phyloP scores from a whole-genome alignment of 345 rosid species.

The Eutrema yunnanense region DNA sequence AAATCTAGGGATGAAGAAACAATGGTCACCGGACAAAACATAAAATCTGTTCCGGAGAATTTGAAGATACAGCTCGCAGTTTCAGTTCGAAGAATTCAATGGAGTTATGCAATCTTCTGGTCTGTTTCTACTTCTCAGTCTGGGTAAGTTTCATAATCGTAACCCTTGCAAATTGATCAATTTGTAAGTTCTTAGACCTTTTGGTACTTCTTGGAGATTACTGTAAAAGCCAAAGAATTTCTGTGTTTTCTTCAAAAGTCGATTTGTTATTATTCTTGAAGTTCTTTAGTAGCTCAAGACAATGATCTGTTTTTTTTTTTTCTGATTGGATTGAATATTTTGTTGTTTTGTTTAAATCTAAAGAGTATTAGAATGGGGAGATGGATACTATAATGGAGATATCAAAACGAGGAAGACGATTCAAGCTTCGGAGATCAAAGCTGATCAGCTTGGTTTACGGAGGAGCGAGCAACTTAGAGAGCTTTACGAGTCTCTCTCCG shows the following conservation, averaged over 20 bases:
- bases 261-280: background rate
- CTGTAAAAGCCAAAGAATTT: too few species aligned
- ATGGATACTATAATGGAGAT: constrained; percentile 93
- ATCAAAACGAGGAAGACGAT: constrained; percentile 87
- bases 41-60: constrained; percentile 36
- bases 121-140: constrained; percentile 58
- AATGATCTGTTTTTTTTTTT: background rate
- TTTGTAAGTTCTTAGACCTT: background rate
- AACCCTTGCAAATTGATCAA: background rate
- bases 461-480: constrained; percentile 84
- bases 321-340: background rate
- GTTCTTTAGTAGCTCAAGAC: constrained; percentile 4
- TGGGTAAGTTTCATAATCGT: constrained; percentile 46
- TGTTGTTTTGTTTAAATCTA: background rate
- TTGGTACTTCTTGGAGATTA: too few species aligned
- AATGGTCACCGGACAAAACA: constrained; percentile 15
- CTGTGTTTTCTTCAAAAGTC: too few species aligned
- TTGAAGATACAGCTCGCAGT: constrained; percentile 74
- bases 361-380: constrained; percentile 82
- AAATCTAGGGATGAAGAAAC: constrained; percentile 25
- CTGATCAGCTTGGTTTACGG: constrained; percentile 55
- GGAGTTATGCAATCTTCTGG: constrained; percentile 99
- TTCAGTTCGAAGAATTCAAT: constrained; percentile 76
- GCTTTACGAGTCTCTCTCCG: constrained; percentile 60
- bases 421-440: constrained; percentile 61